These are phyloP conservation scores for Lasiodiplodia theobromae DNA, from an alignment of 2,329 filamentous ascomycete genomes.

Conservation along the genomic window DNA sequence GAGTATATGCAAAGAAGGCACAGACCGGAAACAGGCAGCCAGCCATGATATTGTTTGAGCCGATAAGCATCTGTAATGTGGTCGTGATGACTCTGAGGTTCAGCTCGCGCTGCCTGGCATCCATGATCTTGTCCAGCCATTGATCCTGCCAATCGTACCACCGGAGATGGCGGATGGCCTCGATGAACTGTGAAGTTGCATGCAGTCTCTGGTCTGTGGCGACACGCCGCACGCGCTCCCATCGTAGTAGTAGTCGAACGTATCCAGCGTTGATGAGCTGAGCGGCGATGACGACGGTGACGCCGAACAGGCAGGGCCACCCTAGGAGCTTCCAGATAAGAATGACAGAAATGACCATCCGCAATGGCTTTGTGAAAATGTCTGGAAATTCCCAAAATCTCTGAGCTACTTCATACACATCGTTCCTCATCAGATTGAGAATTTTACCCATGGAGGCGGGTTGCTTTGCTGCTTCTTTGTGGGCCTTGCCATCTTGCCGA, in stretches of 20 bases:
- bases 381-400: constrained; percentile 85
- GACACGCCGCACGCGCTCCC: constrained; percentile 73
- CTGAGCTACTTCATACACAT: constrained; percentile 83
- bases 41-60: constrained; percentile 73
- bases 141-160: constrained; percentile 85
- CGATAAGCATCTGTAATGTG: constrained; percentile 68
- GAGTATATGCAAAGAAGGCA: constrained; percentile 82
- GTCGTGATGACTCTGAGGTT: constrained; percentile 69
- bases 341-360: constrained; percentile 74
- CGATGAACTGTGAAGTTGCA: constrained; percentile 83
- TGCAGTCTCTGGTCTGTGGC: constrained; percentile 82
- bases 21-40: constrained; percentile 80
- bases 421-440: constrained; percentile 79
- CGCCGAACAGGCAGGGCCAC: constrained; percentile 77
- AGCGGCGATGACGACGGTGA: constrained; percentile 72
- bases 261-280: constrained; percentile 74
- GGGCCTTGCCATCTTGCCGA: constrained; percentile 34
- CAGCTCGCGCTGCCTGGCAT: constrained; percentile 72
- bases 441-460: constrained; percentile 89
- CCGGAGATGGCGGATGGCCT: constrained; percentile 79
- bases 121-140: constrained; percentile 75
- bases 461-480: constrained; percentile 49
- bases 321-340: constrained; percentile 82
- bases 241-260: constrained; percentile 69
- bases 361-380: constrained; percentile 78